A percentile compares a stretch with the other conserved stretches of the same genome.
phyloP scores from a whole-genome alignment of 1,284 basidiomycete species.

The Paramarasmius palmivorus region DNA sequence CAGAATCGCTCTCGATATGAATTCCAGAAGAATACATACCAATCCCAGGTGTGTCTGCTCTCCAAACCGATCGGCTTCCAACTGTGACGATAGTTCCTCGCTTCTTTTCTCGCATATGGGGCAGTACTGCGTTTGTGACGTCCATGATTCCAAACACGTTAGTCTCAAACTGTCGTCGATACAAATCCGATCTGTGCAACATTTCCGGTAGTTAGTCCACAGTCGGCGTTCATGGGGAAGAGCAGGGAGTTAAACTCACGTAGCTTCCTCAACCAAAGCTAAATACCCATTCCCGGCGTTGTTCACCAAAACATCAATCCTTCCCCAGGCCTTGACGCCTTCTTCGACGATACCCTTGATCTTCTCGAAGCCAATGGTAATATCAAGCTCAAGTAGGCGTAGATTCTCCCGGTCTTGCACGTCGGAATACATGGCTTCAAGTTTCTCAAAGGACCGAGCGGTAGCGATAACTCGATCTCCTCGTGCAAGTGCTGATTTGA shows the following conservation, averaged over 20 bases:
- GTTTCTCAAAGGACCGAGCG: constrained; percentile 21
- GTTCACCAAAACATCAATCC: constrained; percentile 36
- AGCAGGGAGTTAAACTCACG: constrained; percentile 23
- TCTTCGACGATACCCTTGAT: constrained; percentile 25
- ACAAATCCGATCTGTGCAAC: constrained; percentile 17
- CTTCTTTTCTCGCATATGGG: constrained; percentile 28
- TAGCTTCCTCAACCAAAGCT: constrained; percentile 31
- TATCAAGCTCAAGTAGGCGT: constrained; percentile 5
- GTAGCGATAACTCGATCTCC: constrained; percentile 33
- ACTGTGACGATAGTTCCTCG: constrained; percentile 32
- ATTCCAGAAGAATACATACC: constrained; percentile 2
- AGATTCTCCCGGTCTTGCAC: constrained; percentile 10
- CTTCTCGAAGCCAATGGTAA: constrained; percentile 5
- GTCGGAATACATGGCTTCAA: constrained; percentile 18
- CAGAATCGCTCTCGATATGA: background rate
- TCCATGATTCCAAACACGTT: constrained; percentile 32
- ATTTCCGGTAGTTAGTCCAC: background rate
- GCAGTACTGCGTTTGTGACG: constrained; percentile 29
- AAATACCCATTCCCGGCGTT: constrained; percentile 31
- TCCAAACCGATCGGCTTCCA: constrained; percentile 33
- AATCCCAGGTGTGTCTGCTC: constrained; percentile 19
- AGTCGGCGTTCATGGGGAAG: background rate
- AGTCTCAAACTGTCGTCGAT: constrained; percentile 28
- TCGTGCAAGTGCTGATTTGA: constrained; percentile 26
- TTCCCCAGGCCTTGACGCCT: constrained; percentile 28